These are phyloP conservation scores for Boletus insuetus DNA, from an alignment of 768 basidiomycete genomes.

Conservation along the genomic window DNA sequence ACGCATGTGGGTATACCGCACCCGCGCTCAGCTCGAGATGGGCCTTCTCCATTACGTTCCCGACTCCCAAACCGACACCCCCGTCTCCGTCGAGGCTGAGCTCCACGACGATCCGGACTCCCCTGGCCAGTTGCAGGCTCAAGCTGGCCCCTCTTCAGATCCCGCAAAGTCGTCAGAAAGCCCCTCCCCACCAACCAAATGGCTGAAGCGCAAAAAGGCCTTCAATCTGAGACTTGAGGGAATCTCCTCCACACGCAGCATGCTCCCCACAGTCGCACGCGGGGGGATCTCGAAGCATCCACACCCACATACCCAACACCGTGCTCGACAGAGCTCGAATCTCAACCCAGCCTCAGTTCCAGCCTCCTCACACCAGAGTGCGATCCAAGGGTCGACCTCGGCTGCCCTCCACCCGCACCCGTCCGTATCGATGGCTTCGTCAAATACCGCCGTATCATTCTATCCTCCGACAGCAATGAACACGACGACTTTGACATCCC, in stretches of 20 bases:
- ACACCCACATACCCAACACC: conserved; percentile 26
- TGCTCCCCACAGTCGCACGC: conserved; percentile 16
- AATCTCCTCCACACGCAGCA: conserved; percentile 30
- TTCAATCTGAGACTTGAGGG: conserved; percentile 53
- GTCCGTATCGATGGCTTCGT: conserved; percentile 11
- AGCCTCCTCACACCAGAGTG: conserved; percentile 19
- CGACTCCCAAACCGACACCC: conserved; percentile 5
- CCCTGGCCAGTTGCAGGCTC: conserved; percentile 12
- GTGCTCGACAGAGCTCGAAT: conserved; percentile 30
- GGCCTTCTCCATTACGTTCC: conserved; percentile 30
- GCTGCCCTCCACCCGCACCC: conserved; percentile 17
- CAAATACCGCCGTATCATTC: conserved; percentile 22
- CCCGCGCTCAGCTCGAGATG: conserved; percentile 58
- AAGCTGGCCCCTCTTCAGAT: conserved; percentile 21
- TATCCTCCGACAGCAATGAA: conserved; percentile 30
- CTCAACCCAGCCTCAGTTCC: conserved; percentile 29
- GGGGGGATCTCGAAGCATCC: conserved; percentile 27
- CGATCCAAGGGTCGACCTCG: conserved; percentile 9
- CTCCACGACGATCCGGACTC: conserved; percentile 23
- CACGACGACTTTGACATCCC: conserved; percentile 32
- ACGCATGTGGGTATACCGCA: conserved; percentile 68
- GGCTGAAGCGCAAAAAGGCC: conserved; percentile 58
- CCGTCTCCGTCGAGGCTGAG: conserved; percentile 6
- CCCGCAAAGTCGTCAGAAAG: conserved; percentile 32
- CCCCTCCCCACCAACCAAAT: conserved; percentile 33